These are phyloP conservation scores for Hygrophoropsis aurantiaca DNA, from an alignment of 768 basidiomycete genomes.

Conservation along the genomic window DNA sequence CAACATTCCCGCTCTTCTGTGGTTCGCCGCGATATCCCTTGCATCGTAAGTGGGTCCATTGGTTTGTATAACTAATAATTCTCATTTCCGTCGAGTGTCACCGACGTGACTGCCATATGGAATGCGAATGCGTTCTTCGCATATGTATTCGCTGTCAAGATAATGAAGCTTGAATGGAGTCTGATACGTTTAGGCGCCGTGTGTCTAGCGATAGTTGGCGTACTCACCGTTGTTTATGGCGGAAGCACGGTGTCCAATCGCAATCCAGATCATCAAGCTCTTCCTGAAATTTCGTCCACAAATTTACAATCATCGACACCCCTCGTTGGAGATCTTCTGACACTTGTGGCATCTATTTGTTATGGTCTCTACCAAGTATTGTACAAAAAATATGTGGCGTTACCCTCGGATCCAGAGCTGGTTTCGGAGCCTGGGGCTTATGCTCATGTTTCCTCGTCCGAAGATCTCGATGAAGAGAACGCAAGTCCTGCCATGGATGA, in stretches of 20 bases:
- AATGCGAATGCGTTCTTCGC: slow-evolving; percentile 92
- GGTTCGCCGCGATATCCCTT: slow-evolving; percentile 72
- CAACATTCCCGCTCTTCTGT: slow-evolving; percentile 64
- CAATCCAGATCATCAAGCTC: slow-evolving; percentile 15
- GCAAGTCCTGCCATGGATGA: slow-evolving; percentile 17
- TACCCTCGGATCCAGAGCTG: slow-evolving; percentile 63
- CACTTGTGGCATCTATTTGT: slow-evolving; percentile 66
- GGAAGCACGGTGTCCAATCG: slow-evolving; percentile 37
- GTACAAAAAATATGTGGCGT: slow-evolving; percentile 77
- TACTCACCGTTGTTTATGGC: slow-evolving; percentile 82
- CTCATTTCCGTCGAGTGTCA: slow-evolving; percentile 49
- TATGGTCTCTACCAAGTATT: slow-evolving; percentile 83
- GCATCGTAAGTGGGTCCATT: slow-evolving; percentile 57
- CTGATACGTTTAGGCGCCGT: slow-evolving; percentile 68
- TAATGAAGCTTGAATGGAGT: slow-evolving; percentile 66
- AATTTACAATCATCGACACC: slow-evolving; percentile 42
- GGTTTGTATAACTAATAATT: background rate
- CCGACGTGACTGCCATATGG: slow-evolving; percentile 86
- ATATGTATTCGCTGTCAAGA: slow-evolving; percentile 78
- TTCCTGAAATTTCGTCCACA: background rate
- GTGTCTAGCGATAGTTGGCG: slow-evolving; percentile 76
- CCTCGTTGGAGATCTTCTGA: slow-evolving; percentile 71
- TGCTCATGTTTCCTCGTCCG: slow-evolving; percentile 40
- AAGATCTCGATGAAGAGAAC: slow-evolving; percentile 28
- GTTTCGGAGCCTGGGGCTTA: slow-evolving; percentile 41